Base-by-base conservation (phyloP, 352 stramenopile genomes). In the Globisporangium spinosum region DNA sequence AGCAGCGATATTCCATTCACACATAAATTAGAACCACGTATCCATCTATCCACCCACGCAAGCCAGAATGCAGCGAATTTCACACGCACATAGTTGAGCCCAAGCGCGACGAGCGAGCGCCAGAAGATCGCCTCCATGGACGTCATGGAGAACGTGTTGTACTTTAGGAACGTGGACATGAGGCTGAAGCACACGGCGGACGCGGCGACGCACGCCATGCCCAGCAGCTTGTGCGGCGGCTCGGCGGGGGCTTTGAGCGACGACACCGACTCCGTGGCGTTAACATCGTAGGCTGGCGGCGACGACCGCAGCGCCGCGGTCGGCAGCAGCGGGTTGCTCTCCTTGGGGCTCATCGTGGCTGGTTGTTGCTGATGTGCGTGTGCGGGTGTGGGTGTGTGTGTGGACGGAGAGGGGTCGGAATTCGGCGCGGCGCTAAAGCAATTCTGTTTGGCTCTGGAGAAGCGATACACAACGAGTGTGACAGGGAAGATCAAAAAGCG, bases 51-150 rank as follows among this genome's bases (percentile, higher is more conserved):
- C 23, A n/a, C 51, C 12, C 23, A 58, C 32, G 7, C 32, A n/a
- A 49, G 12, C 13, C 40, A 10, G 15, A 20, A 49, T 10, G 15
- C 40, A 49, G 17, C 6, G 40, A 22, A 51, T 20, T 17, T 9
- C 43, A 22, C 38, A 73, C 80, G 55, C 71, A 93, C 85, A 57
- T 85, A 87, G 70, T 91, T 94, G 65, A 89, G 75, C 1, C 64
- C 1, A 40, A 88, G 75, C n/a, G 78, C 78, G 25, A 89, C 76
- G 35, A 78, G 34, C 6, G 82, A 89, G 58, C 86, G 86, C 86
- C 86, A 94, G 74, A 94, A 90, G 71, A 94, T 84, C 59, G 77
- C 80, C 63, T 94, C 87, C 58, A 93, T 85, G n/a, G 87, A 89
- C 12, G 84, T 85, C 80, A 94, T 89, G 45, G 70, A 82, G 77